Evolutionary conservation across 495 filamentous ascomycete genomes (phyloP), one percentile per base, ranked within the genome.

Genomic region (Tetracladium setigerum): DNA sequence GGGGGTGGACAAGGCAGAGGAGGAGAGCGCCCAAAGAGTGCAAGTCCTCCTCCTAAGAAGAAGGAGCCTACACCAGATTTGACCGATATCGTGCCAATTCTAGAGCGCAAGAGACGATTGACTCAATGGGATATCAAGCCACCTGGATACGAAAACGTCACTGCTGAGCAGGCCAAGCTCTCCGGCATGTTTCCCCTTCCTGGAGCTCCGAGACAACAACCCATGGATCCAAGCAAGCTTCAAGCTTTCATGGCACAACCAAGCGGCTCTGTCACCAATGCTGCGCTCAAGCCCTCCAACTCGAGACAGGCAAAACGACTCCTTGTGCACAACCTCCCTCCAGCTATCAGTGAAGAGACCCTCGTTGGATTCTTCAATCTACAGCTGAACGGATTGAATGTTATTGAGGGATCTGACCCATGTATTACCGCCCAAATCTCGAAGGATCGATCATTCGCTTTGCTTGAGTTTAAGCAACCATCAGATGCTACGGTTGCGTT

Each of bases 111-210:
- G 73, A 82, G 92, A 55, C 82, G 92, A 44, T 67, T 97, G 71
- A 96, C 89, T 24, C 95, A 97, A 64, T 99, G 92, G 92, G 92
- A 99, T 63, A 95, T 99, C 64, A 99, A 97, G 70, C 92, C 92
- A 11, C 87, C 88, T 16, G 91, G 92, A 24, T 99, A 99, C 59
- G 92, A 97, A 65, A 95, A 95, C 68, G 92, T 99, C 50, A 96
- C 94, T 11, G 94, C 92, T 18, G 92, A 99, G 64, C 94, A 97
- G 62, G 94, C 92, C 19, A 99, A 99, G 73, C 76, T 99, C 30
- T 99, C 92, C n/a, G 88, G 88, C 67, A 95, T 97, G 92, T 99
- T 99, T 72, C 90, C 92, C 48, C 79, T 99, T 8, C 92, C 92
- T 5, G 92, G 92, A 50, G 92, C 91, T 36, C 92, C 92, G 41